Base-by-base conservation (phyloP, 306 rosid species). In the Cucumis melo region DNA sequence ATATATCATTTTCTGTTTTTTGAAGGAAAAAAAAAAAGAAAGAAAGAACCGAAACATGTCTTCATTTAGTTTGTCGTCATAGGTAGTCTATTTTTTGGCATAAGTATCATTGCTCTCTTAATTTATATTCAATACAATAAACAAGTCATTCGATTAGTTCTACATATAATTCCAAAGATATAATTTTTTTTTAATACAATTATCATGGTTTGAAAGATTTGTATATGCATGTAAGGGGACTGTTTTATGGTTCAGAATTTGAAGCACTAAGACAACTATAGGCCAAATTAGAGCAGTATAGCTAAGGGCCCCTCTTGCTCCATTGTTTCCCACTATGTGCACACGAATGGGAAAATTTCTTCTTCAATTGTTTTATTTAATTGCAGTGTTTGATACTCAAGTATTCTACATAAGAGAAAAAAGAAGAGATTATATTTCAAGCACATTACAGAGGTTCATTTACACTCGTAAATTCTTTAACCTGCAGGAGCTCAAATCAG, bases 301-400 rank as follows among this genome's bases (percentile, higher is more conserved):
- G 65, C 66, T 48, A 39, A 77, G 89, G 96, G 87, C 86, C 90
- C 91, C 86, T 80, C 63, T 29, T 64, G 80, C 75, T 65, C 41
- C 74, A 54, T 17, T 86, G 96, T 85, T 89, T 88, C 89, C 92
- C 96, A 84, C 90, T 84, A 82, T 36, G 56, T 83, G 73, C 80
- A 79, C 85, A 90, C 84, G 84, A 85, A 84, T 82, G 86, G 78
- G 82, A 48, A 14, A 21, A 1, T 29, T 72, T 4, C 23, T 72
- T 32, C 8, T 80, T 21, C 75, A 79, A 83, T 80, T 82, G 80
- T 80, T 65, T 77, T 19, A 77, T 73, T 73, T 79, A 21, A 70
- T 46, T 15, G 4, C 38, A 13, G 13, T 41, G 71, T 68, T 44
- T 7, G 16, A 42, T 76, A 27, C 16, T 39, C 8, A 10, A 36